Conservation (phyloP, 2,329 filamentous ascomycete genomes). For the Cladosporium sp. region DNA sequence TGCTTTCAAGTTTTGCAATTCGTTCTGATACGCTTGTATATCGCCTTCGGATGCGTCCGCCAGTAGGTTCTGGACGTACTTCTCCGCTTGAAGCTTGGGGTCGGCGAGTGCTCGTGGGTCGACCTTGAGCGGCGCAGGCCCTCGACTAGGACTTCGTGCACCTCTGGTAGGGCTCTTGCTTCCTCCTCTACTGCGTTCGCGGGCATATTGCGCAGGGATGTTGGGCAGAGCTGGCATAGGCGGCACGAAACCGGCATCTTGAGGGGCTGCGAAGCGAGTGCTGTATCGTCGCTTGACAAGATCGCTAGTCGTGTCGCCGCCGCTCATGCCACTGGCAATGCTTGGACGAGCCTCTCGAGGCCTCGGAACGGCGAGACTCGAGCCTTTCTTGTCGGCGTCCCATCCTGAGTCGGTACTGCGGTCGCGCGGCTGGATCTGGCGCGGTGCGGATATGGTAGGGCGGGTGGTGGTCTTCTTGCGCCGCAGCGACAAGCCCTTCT, state of each 20-base stretch:
- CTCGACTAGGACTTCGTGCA: slow-evolving; percentile 40
- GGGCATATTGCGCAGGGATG: slow-evolving; percentile 58
- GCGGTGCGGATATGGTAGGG: slow-evolving; percentile 61
- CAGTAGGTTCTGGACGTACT: slow-evolving; percentile 64
- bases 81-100: slow-evolving; percentile 74
- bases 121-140: slow-evolving; percentile 58
- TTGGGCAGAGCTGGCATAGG: slow-evolving; percentile 60
- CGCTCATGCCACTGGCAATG: slow-evolving; percentile 33
- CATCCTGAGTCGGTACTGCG: slow-evolving; percentile 21
- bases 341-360: slow-evolving; percentile 27
- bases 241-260: slow-evolving; percentile 61
- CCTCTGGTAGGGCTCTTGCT: slow-evolving; percentile 26
- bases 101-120: slow-evolving; percentile 79
- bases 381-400: slow-evolving; percentile 20
- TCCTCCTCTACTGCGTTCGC: slow-evolving; percentile 7
- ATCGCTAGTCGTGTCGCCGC: slow-evolving; percentile 64
- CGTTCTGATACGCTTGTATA: slow-evolving; percentile 77
- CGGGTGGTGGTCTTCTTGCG: slow-evolving; percentile 60
- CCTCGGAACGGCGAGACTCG: slow-evolving; percentile 17
- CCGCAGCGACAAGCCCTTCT: slow-evolving; percentile 55
- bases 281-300: slow-evolving; percentile 94
- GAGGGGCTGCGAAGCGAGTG: slow-evolving; percentile 73
- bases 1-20: slow-evolving; percentile 73
- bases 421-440: slow-evolving; percentile 48
- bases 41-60: slow-evolving; percentile 85